These are phyloP conservation scores for Pythium pyrilobum DNA, from an alignment of 352 stramenopile species.

Conservation along the genomic window DNA sequence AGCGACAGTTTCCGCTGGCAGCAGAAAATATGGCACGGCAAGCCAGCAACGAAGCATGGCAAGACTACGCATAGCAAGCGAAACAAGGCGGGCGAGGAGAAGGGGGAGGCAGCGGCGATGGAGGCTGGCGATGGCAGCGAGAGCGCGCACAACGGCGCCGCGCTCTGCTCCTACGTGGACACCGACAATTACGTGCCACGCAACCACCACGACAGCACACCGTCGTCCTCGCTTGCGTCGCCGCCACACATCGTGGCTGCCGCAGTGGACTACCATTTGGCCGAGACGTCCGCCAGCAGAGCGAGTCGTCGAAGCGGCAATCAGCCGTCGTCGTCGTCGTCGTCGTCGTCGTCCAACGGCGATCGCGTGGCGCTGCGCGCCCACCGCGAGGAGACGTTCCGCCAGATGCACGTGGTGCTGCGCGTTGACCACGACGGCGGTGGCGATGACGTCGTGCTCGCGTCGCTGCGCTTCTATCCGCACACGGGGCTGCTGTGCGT, in stretches of 20 bases:
- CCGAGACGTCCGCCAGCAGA: not conserved
- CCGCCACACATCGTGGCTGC: not conserved
- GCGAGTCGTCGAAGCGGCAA: not conserved
- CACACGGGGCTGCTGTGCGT: constrained; percentile 42
- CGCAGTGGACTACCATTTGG: constrained; percentile 1
- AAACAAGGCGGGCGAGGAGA: not conserved
- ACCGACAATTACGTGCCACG: constrained; percentile 41
- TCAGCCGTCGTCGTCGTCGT: too few relatives aligned
- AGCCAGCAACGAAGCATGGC: not conserved
- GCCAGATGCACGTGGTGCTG: constrained; percentile 62
- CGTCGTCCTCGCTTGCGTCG: not conserved
- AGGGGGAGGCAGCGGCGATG: not conserved
- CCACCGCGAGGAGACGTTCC: constrained; percentile 47
- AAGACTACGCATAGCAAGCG: not conserved
- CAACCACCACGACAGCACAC: not conserved
- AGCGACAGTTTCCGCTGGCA: constrained; percentile 52
- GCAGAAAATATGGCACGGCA: constrained; percentile 20
- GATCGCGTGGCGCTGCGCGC: constrained; percentile 27
- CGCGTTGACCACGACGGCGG: constrained; percentile 16
- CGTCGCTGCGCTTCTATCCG: constrained; percentile 45
- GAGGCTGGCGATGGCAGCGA: not conserved
- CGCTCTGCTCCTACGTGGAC: constrained; percentile 38
- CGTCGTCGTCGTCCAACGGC: constrained; percentile 3
- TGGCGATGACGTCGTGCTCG: constrained; percentile 32
- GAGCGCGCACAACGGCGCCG: not conserved